These are phyloP conservation scores for Skeletonema grethae DNA, from an alignment of 108 stramenopile species.

Conservation along the genomic window DNA sequence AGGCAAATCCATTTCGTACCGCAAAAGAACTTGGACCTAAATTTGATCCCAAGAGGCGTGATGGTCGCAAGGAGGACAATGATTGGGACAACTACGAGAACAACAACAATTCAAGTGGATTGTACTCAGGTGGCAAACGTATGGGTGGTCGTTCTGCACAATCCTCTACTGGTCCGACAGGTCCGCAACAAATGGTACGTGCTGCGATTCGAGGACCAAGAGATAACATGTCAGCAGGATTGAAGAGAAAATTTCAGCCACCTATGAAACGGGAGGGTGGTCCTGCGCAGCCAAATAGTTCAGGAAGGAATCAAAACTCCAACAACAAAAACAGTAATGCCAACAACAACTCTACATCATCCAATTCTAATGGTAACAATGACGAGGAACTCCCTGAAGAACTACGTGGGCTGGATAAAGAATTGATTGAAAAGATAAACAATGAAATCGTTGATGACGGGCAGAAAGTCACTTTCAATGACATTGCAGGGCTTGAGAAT, in stretches of 20 bases:
- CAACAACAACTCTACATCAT: slow-evolving; percentile 19
- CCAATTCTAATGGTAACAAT: slow-evolving; percentile 14
- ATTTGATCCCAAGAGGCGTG: slow-evolving; percentile 13
- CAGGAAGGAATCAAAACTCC: slow-evolving; percentile 1
- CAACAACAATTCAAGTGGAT: slow-evolving; percentile 4
- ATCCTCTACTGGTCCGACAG: slow-evolving; percentile 2
- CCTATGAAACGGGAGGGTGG: slow-evolving; percentile 56
- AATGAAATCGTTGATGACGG: slow-evolving; percentile 83
- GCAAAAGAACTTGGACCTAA: slow-evolving; percentile 53
- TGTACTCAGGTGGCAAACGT: slow-evolving; percentile 4
- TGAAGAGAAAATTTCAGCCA: slow-evolving; percentile 81
- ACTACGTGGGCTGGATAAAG: slow-evolving; percentile 82
- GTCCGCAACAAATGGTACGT: slow-evolving; percentile 41
- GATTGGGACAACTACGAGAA: slow-evolving; percentile 36
- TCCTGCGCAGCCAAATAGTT: slow-evolving; percentile 5
- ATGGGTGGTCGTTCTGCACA: background rate
- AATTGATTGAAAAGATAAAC: slow-evolving; percentile 84
- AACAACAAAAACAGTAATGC: slow-evolving; percentile 14
- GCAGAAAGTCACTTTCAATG: slow-evolving; percentile 83
- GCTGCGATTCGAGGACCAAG: slow-evolving; percentile 39
- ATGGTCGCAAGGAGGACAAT: slow-evolving; percentile 5
- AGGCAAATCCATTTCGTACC: slow-evolving; percentile 72
- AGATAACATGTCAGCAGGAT: slow-evolving; percentile 65
- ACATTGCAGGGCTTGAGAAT: slow-evolving; percentile 86
- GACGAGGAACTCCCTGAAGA: slow-evolving; percentile 88